Conservation (phyloP, 805 yeast species). For the Nakazawaea populi region DNA sequence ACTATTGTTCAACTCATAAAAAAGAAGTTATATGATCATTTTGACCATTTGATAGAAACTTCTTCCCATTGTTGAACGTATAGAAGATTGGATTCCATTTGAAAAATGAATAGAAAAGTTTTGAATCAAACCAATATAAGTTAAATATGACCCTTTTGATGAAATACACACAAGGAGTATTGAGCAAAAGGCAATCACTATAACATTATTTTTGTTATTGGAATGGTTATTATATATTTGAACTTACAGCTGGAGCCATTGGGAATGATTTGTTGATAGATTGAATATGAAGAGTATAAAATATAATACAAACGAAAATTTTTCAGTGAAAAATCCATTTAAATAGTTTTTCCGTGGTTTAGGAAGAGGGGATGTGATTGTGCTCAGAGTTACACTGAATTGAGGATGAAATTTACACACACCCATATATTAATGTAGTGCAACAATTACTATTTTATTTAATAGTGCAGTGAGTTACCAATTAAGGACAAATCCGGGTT, state of each 20-base stretch:
- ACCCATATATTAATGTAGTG: too few relatives aligned
- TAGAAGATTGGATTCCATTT: too few relatives aligned
- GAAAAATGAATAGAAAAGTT: constrained; percentile 13
- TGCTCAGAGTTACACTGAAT: not conserved
- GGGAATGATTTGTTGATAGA: constrained; percentile 13
- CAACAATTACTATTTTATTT: not conserved
- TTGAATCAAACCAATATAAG: constrained; percentile 41
- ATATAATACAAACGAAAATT: not conserved
- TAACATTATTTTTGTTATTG: constrained; percentile 9
- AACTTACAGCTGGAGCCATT: constrained; percentile 94
- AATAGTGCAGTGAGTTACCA: not conserved
- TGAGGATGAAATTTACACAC: too few relatives aligned
- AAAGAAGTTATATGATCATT: too few relatives aligned
- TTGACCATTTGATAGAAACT: too few relatives aligned
- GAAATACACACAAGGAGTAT: not conserved
- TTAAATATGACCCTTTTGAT: constrained; percentile 14
- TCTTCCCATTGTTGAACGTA: too few relatives aligned
- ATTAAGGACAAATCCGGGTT: not conserved
- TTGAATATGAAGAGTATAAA: not conserved
- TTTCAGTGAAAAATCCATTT: not conserved
- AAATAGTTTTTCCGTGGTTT: not conserved
- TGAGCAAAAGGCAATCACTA: constrained; percentile 11
- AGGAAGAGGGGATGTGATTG: too few relatives aligned
- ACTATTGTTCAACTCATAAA: too few relatives aligned
- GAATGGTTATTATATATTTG: not conserved